Evolutionary conservation across 805 yeast species (phyloP), one percentile per base, ranked within the genome.

Genomic region (Priceomyces castillae): DNA sequence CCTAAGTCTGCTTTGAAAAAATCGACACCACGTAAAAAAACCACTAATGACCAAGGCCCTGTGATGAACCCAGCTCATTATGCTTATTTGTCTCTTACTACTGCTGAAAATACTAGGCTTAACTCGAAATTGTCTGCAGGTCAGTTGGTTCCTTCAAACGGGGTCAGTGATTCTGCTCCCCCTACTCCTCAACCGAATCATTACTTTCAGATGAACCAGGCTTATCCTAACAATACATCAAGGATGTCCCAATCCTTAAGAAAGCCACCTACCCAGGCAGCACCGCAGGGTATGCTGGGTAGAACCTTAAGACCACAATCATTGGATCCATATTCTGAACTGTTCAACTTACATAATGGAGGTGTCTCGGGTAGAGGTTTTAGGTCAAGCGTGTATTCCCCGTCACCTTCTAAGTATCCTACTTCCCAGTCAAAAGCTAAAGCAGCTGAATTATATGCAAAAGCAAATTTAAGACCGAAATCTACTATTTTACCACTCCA

Each of bases 101-200:
- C 94, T 0, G 90, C 90, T 1, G 90, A 85, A 56, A 86, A 86
- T 59, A 86, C 94, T 0, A 72, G 90, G 46, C 57, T 84, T 44
- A 86, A 86, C 62, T 84, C 92, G 1, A 75, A 76, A 46, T 58
- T 80, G 56, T 73, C 81, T 5, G 52, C 75, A 0, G 50, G 70
- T 3, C 65, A 71, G 40, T 62, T 73, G 48, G 48, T 34, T 11
- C 40, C 40, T 9, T 9, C 40, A 3, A 12, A 3, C 22, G 16
- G 26, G 3, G 25, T 16, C 25, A 34, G 18, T 20, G 26, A 19
- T 34, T 7, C 35, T 19, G 12, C 23, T 34, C 18, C 23, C 15
- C 37, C n/a, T n/a, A 16, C 23, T 34, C 18, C 23, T 19, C 37
- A 14, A 19, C 17, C 40, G 9, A 15, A 14, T 14, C 30, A 22